Base-by-base conservation (phyloP, 148 eudicot genomes). In the Rhododendron williamsianum region DNA sequence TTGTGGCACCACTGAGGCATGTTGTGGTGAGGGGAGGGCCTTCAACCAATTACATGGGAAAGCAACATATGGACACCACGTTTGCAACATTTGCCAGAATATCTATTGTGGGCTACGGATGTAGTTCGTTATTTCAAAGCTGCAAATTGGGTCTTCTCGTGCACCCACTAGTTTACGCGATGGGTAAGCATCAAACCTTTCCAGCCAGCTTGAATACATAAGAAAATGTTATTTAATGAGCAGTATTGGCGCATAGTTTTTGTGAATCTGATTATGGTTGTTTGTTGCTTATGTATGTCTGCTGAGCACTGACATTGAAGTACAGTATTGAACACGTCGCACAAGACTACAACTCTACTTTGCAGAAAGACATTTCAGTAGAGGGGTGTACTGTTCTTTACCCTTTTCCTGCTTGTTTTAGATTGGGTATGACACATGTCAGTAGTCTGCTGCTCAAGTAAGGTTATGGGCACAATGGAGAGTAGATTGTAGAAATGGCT, bases 51-150 rank as follows among this genome's bases (percentile, higher is more conserved):
- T 91, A 90, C 78, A 88, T 43, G 79, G 88, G 76, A 91, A 89
- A 8, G 93, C 91, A 49, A 88, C 93, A 33, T 87, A 90, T 84
- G 92, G 92, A 84, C 90, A 90, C 56, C 89, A 89, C 5, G 90
- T 91, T 23, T 90, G 81, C 51, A 88, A 78, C 74, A 87, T 91
- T 12, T 91, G 91, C 85, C 74, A 0, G 88, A 82, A 51, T 87
- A 90, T 79, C 88, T 90, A 46, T 84, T 89, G 21, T 86, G 85
- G 78, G 63, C 91, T 3, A 89, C 88, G 89, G 94, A 91, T 84
- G 94, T 92, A 10, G 91, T 91, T 85, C 93, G 90, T 84, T 91
- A 87, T 84, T 89, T 92, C 9, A 91, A 91, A 73, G 92, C 94
- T 87, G 90, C 91, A 49, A 92, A 90, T 82, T 87, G 86, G 78